Evolutionary conservation across 257 asterid species (phyloP).

Genomic region (Oldenlandia corymbosa): DNA sequence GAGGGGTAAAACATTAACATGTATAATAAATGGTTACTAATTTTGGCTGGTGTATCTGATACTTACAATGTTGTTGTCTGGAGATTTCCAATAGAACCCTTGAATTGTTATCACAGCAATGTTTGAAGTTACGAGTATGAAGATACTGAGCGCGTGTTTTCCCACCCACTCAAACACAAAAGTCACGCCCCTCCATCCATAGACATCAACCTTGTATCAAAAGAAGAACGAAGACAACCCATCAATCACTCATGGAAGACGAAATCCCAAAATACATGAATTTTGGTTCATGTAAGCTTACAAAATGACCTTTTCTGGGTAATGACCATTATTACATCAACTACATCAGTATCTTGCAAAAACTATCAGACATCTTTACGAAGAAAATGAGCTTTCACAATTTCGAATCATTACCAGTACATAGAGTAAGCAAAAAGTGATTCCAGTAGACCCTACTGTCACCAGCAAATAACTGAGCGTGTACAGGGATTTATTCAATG

Average conservation of each 20-base stretch:
- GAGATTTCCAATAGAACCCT: slow-evolving; percentile 63
- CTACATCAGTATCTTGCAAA: too few relatives aligned
- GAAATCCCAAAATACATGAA: neutral
- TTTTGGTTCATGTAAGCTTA: too few relatives aligned
- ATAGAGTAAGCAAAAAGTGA: slow-evolving; percentile 67
- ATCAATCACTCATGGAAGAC: neutral
- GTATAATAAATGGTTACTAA: too few relatives aligned
- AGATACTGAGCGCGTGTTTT: slow-evolving; percentile 61
- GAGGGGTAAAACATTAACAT: neutral
- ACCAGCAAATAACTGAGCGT: slow-evolving; percentile 68
- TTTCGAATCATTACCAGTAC: slow-evolving; percentile 34
- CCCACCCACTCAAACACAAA: slow-evolving; percentile 66
- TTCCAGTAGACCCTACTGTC: slow-evolving; percentile 69
- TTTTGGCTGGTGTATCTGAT: too few relatives aligned
- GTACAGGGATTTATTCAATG: slow-evolving; percentile 73
- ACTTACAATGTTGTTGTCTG: slow-evolving; percentile 68
- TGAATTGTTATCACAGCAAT: slow-evolving; percentile 55
- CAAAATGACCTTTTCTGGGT: too few relatives aligned
- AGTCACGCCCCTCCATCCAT: slow-evolving; percentile 55
- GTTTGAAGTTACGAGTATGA: slow-evolving; percentile 65
- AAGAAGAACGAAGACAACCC: neutral
- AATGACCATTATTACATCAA: too few relatives aligned
- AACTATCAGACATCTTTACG: too few relatives aligned
- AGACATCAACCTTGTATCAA: slow-evolving; percentile 59
- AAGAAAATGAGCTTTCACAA: too few relatives aligned